Evolutionary conservation across 148 eudicot genomes (phyloP), one percentile per base, ranked within the genome.

Genomic region (Persicaria maculosa): DNA sequence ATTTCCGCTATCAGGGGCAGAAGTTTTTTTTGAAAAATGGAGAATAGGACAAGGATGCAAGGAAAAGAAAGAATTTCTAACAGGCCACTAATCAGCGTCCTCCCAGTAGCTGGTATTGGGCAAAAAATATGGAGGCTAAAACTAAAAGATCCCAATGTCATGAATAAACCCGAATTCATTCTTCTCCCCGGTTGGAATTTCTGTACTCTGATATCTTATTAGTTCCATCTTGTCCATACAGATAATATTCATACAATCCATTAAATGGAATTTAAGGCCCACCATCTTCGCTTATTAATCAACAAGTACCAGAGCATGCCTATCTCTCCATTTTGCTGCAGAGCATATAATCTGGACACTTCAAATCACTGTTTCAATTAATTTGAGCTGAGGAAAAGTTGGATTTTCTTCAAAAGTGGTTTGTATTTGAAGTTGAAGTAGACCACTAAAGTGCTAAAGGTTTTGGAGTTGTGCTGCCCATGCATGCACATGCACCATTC

Each of bases 271-370:
- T 64, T 64, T 64, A 7, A 64, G 69, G 69, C 46, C 69, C 69
- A 64, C 69, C 47, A 40, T 36, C 46, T 8, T 61, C 68, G 11
- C 68, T 64, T 64, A 64, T 9, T 12, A 64, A 64, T 36, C 14
- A 1, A 64, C 69, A 64, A 64, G 69, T 64, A 64, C 46, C 69
- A 36, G 69, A 15, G 69, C 69, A 64, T 64, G 69, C 46, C 69
- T 64, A 11, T 45, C 69, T 31, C 17, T 12, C 46, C 19, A 40
- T 31, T 64, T 64, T 40, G 46, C 46, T 40, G 69, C 69, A 64
- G 46, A 64, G 69, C 69, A 64, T 64, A 64, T 36, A 64, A 40
- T 64, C 68, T 61, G 3, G 40, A 40, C 45, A 64, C 69, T 64
- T 64, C 69, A 64, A 64, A 64, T 64, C 69, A 64, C 46, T 64